Conservation (phyloP, 768 basidiomycete genomes). For the Termitomyces sp. region DNA sequence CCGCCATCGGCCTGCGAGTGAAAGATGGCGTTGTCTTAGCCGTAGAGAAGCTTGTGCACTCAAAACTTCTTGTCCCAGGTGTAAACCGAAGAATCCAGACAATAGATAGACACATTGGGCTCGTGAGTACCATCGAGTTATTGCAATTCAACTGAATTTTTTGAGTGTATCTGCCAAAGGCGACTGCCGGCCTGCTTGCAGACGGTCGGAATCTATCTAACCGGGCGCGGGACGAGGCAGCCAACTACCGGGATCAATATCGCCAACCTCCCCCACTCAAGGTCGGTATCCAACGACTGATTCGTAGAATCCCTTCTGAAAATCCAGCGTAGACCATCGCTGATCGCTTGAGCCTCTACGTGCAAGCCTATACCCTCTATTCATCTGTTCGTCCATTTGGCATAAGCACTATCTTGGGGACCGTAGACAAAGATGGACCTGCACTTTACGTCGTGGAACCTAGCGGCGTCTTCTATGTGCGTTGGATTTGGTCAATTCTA, state of each 20-base stretch:
- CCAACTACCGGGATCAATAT: slow-evolving; percentile 67
- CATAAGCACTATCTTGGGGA: slow-evolving; percentile 86
- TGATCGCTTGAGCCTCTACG: slow-evolving; percentile 82
- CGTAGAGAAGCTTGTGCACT: slow-evolving; percentile 97
- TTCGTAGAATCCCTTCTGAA: neutral
- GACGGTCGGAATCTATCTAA: slow-evolving; percentile 88
- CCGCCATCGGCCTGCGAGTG: slow-evolving; percentile 92
- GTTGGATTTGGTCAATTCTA: slow-evolving; percentile 20
- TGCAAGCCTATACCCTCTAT: slow-evolving; percentile 95
- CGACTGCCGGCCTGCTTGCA: slow-evolving; percentile 89
- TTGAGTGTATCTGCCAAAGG: slow-evolving; percentile 39
- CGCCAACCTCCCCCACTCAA: slow-evolving; percentile 73
- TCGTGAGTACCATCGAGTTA: slow-evolving; percentile 44
- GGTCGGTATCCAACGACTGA: slow-evolving; percentile 32
- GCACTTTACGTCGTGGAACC: slow-evolving; percentile 89
- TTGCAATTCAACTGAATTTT: neutral
- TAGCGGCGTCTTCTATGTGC: slow-evolving; percentile 84
- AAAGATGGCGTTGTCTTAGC: slow-evolving; percentile 94
- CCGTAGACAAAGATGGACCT: slow-evolving; percentile 86
- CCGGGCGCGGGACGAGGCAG: slow-evolving; percentile 80
- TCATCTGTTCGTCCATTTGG: slow-evolving; percentile 98
- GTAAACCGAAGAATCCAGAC: slow-evolving; percentile 92
- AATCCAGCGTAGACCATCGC: slow-evolving; percentile 29
- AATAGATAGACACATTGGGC: slow-evolving; percentile 88
- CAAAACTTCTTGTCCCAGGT: slow-evolving; percentile 90